A percentile compares a stretch with the other conserved stretches of the same genome.
These are phyloP conservation scores for Plasmodium vinckei DNA, from an alignment of 169 alveolate species.

Conservation along the genomic window DNA sequence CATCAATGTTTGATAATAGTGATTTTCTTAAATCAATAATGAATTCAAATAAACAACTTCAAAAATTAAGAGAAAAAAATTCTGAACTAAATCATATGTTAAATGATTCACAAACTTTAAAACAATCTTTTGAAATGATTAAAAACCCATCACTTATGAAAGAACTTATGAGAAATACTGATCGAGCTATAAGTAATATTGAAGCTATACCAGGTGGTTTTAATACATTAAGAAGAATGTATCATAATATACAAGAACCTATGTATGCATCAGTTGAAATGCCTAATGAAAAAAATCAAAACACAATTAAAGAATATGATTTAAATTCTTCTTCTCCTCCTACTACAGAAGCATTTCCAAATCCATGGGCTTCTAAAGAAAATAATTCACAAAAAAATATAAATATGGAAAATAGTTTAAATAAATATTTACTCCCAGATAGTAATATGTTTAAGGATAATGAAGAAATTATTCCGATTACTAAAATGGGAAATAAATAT, in stretches of 20 bases:
- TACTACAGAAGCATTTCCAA: constrained; percentile 74
- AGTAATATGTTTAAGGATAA: constrained; percentile 21
- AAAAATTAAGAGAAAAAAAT: constrained; percentile 72
- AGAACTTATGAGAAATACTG: constrained; percentile 87
- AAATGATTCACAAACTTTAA: constrained; percentile 82
- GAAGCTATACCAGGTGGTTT: constrained; percentile 89
- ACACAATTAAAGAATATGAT: constrained; percentile 54
- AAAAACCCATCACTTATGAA: constrained; percentile 85
- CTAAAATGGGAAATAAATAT: constrained; percentile 1
- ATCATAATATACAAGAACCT: constrained; percentile 85
- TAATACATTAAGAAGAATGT: constrained; percentile 85
- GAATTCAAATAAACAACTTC: constrained; percentile 72
- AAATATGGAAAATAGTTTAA: constrained; percentile 7
- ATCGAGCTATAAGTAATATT: constrained; percentile 85
- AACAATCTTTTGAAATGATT: constrained; percentile 83
- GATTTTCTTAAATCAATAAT: constrained; percentile 71
- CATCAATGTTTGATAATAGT: constrained; percentile 68
- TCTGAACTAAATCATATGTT: constrained; percentile 80
- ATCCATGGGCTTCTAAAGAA: constrained; percentile 75
- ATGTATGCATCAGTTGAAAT: constrained; percentile 70
- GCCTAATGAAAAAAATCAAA: constrained; percentile 40
- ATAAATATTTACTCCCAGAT: constrained; percentile 15
- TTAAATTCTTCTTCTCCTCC: constrained; percentile 75
- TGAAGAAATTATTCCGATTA: constrained; percentile 7
- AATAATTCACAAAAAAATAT: constrained; percentile 15